A percentile compares a stretch with the other conserved stretches of the same genome.
Conservation (phyloP, 257 asterid species). For the Eucommia ulmoides region DNA sequence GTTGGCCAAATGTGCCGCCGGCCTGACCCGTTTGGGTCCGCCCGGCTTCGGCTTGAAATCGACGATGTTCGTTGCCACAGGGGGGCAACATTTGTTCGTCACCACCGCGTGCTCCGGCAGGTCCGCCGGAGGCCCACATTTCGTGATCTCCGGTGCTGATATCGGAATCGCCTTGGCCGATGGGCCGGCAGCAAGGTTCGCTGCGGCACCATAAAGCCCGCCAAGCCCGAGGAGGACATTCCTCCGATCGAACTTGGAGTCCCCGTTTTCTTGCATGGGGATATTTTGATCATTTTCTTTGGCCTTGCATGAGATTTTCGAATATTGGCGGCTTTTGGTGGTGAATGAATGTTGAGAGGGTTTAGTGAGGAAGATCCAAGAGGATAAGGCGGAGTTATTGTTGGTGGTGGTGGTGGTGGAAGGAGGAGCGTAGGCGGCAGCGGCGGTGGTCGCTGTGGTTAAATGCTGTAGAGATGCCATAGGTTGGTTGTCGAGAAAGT, state of each 20-base stretch:
- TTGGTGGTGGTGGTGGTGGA: not conserved
- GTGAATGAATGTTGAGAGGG: not conserved
- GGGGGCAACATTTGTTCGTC: constrained; percentile 20
- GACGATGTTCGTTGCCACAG: constrained; percentile 5
- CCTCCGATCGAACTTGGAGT: not conserved
- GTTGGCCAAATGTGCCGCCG: constrained; percentile 24
- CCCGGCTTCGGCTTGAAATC: constrained; percentile 21
- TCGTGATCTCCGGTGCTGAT: not conserved
- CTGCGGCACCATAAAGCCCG: not conserved
- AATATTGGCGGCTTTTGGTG: not conserved
- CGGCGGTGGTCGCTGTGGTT: not conserved
- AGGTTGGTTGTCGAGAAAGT: too few species aligned
- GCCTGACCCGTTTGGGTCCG: constrained; percentile 17
- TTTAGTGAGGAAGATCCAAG: not conserved
- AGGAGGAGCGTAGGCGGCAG: not conserved
- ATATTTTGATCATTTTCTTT: not conserved
- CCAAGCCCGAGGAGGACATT: not conserved
- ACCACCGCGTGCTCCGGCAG: not conserved
- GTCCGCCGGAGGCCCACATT: not conserved
- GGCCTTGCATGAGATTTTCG: not conserved
- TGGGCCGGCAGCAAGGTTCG: not conserved
- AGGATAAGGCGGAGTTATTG: not conserved
- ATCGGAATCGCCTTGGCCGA: not conserved
- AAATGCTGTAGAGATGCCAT: not conserved
- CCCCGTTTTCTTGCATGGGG: not conserved